Base-by-base conservation (phyloP, 345 rosid species). In the Psidium friedrichsthalianum region DNA sequence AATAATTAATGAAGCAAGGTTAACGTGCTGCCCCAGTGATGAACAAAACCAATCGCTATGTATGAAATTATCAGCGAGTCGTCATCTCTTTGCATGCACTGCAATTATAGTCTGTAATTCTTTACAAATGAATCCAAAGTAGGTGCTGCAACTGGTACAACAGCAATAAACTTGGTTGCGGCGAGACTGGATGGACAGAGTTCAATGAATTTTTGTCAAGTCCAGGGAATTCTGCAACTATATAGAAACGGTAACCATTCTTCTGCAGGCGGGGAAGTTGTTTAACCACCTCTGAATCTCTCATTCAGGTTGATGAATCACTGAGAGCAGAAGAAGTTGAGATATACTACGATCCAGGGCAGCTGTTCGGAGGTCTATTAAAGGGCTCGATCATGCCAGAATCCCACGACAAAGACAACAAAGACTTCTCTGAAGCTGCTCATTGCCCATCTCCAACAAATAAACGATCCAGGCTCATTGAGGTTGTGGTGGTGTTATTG, bases 321-420 rank as follows among this genome's bases (percentile, higher is more conserved):
- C 89, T 93, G 42, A 91, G 88, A 89, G 98, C 85, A 76, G 99
- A 96, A 86, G 97, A 93, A 11, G 95, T 89, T n/a, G 96, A 95
- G 88, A 89, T 95, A 56, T 94, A 94, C 88, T 96, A 93, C 85
- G 99, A 96, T 64, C 94, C 99, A 56, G 94, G 88, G 24, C 95
- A 94, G 92, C 91, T 96, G 74, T 93, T 96, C 49, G 95, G 93
- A 22, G 96, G 93, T 25, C 89, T 94, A 15, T 85, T 95, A 56
- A 95, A 87, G 82, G 93, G 92, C n/a, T 22, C 86, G 24, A 82
- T 84, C 6, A 11, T 80, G 49, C 42, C 18, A 15, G 11, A 25
- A n/a, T 82, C 87, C 78, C 47, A 18, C 78, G 4, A 69, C 11
- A 69, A 69, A 18, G 78, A 69, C 47, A 2, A 22, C 24, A 16